Base-by-base conservation (phyloP, 208 protist genomes). In the Crithidia sp. region DNA sequence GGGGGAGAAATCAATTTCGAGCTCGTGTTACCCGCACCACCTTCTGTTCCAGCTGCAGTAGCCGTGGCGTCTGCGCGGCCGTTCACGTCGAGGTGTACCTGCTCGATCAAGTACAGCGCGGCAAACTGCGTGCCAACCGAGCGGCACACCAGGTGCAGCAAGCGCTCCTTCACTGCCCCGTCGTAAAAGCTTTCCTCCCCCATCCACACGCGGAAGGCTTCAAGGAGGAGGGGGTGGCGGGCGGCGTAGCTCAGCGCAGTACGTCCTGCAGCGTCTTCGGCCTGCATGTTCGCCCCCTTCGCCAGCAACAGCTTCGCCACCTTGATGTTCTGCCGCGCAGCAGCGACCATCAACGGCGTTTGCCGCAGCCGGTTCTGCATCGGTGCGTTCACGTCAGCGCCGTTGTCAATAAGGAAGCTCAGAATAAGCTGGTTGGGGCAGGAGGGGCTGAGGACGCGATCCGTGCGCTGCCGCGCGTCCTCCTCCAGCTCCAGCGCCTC, bases 271-370 rank as follows among this genome's bases (percentile, higher is more conserved):
- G 57, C 50, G 56, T 95, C 90, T 8, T 71, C 63, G 28, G 58
- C 71, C 16, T 70, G 28, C 17, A 83, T 37, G 54, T 89, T 78
- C 0, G 90, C 93, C 0, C 89, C 90, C 39, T 79, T 84, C n/a
- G 44, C 54, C 2, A 97, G 65, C 16, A 97, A 66, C 17, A 90
- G 65, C 52, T 74, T 66, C 53, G 93, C 59, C 3, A 76, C 81
- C 0, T 49, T 50, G 40, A 84, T 67, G 54, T 93, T 91, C 58
- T 87, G 76, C 39, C 65, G 67, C 4, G 79, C 76, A 4, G 83
- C 84, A 2, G 89, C 90, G 36, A 89, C 66, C 89, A 97, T 97
- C 7, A 97, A 79, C 52, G 90, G 85, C 28, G 93, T 97, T 56
- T 90, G 78, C 12, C 86, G 84, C 7, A 67, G 62, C 12, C 47